Percentiles rank a stretch among this genome's conserved stretches.
Conservation (phyloP, 305 asterid species). For the Fraxinus paxiana region DNA sequence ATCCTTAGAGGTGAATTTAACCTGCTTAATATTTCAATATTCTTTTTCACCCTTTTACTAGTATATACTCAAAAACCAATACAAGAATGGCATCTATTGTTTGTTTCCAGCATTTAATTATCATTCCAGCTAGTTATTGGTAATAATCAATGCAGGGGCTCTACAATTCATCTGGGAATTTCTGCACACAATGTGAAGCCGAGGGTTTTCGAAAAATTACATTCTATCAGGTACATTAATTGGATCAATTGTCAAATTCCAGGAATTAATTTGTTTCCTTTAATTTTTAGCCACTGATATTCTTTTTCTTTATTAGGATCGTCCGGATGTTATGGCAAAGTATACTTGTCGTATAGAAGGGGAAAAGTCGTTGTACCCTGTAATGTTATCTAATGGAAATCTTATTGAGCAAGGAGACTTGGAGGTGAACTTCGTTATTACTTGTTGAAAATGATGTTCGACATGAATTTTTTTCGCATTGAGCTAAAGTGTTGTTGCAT, state of each 20-base stretch:
- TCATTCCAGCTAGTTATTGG: conserved; percentile 14
- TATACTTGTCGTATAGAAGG: conserved; percentile 82
- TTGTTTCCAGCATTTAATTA: background rate
- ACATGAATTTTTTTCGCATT: background rate
- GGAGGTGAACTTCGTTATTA: conserved; percentile 44
- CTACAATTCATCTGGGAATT: conserved; percentile 80
- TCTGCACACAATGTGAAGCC: conserved; percentile 94
- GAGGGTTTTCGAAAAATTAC: conserved; percentile 90
- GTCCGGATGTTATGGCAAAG: conserved; percentile 87
- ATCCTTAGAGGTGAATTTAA: conserved; percentile 60
- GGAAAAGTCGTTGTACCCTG: conserved; percentile 81
- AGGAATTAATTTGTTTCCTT: background rate
- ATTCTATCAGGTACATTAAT: conserved; percentile 61
- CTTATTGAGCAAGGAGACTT: conserved; percentile 74
- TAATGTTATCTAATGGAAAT: conserved; percentile 75
- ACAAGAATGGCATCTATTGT: background rate
- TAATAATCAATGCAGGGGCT: conserved; percentile 61
- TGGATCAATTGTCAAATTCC: background rate
- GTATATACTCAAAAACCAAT: background rate
- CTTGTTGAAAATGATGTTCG: background rate
- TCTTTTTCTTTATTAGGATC: conserved; percentile 50
- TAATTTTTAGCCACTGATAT: conserved; percentile 20
- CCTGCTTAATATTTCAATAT: background rate
- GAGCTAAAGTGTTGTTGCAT: conserved; percentile 1
- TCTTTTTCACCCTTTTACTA: background rate